A percentile compares a stretch with the other conserved stretches of the same genome.
phyloP scores from a whole-genome alignment of 2,329 filamentous ascomycete species.

The Karstenula rhodostoma region DNA sequence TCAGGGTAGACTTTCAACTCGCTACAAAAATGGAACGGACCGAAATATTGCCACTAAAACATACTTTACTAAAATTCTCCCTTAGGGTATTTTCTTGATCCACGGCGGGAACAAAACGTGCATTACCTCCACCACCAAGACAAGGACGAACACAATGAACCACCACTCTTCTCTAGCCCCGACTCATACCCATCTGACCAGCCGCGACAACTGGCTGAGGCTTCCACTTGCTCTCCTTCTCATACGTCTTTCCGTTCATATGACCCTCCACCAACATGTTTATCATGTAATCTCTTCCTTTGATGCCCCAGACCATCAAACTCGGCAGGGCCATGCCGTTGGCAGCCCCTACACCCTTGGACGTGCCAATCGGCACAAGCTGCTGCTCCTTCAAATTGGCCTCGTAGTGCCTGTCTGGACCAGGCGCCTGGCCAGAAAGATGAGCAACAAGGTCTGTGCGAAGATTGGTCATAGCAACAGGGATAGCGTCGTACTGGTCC shows the following conservation, averaged over 20 bases:
- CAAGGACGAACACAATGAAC: background rate
- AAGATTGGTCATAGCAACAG: slow-evolving; percentile 57
- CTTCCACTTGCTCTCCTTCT: slow-evolving; percentile 49
- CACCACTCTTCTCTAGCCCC: slow-evolving; percentile 7
- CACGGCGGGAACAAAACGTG: background rate
- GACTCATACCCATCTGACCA: slow-evolving; percentile 30
- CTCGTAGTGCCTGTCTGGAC: slow-evolving; percentile 43
- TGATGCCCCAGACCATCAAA: slow-evolving; percentile 53
- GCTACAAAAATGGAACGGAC: background rate
- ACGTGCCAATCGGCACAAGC: slow-evolving; percentile 46
- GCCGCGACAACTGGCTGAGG: slow-evolving; percentile 30
- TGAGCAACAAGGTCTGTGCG: slow-evolving; percentile 55
- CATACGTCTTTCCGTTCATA: slow-evolving; percentile 41
- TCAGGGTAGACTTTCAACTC: background rate
- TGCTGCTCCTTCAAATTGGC: slow-evolving; percentile 45
- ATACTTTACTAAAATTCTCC: background rate
- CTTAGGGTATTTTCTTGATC: background rate
- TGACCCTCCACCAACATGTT: slow-evolving; percentile 34
- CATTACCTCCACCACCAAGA: background rate
- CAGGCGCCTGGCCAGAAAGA: slow-evolving; percentile 33
- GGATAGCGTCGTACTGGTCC: slow-evolving; percentile 52
- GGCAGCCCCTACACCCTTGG: slow-evolving; percentile 49
- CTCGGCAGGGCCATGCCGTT: slow-evolving; percentile 49
- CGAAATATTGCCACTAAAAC: background rate
- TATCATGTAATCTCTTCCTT: slow-evolving; percentile 54